Conservation (phyloP, 225 moss, liverwort and hornwort genomes). For the Sphagnum contortum region DNA sequence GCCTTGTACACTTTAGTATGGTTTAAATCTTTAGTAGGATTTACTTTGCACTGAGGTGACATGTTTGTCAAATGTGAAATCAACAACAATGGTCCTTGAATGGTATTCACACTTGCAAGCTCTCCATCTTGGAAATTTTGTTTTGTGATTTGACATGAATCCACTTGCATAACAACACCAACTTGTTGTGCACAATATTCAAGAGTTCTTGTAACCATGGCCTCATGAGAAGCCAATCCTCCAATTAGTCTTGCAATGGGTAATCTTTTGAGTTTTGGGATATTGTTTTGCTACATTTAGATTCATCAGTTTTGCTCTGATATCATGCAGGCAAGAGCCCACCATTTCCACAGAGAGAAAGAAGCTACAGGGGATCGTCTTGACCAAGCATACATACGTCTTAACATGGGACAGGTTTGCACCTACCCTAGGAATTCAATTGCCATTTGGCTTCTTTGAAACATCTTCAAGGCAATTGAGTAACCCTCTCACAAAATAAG, state of each 20-base stretch:
- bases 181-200: no score
- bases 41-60: no score
- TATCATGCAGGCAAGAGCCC: conserved; percentile 39
- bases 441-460: not conserved
- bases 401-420: conserved; percentile 57
- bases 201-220: no score
- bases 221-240: no score
- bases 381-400: conserved; percentile 44
- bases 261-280: no score
- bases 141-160: no score
- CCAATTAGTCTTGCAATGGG: no score
- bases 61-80: not conserved
- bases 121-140: no score
- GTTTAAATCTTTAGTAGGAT: no score
- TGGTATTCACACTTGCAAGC: not conserved
- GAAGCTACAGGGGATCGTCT: conserved; percentile 35
- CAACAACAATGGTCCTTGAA: not conserved
- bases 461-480: not conserved
- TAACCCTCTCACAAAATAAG: not conserved
- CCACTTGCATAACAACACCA: no score
- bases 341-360: conserved; percentile 49
- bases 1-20: not conserved
- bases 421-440: not conserved
- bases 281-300: no score
- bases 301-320: no score